phyloP scores from a whole-genome alignment of 805 yeast species.

The Lachancea mirantina region DNA sequence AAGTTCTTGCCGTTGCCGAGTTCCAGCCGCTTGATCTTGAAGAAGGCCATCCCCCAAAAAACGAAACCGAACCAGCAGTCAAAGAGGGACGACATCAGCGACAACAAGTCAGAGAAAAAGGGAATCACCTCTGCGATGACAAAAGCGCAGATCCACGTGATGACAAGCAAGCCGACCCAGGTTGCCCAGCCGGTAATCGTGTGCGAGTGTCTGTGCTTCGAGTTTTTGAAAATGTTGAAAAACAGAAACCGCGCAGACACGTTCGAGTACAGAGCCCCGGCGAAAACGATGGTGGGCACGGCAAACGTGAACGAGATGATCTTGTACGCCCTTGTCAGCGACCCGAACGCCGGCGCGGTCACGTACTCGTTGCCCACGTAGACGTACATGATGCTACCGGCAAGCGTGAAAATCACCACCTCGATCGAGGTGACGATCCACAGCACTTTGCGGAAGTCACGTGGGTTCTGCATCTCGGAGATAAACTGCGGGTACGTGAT shows the following conservation, averaged over 20 bases:
- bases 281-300: conserved; percentile 49
- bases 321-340: conserved; percentile 40
- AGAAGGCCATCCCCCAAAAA: conserved; percentile 55
- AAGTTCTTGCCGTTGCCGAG: conserved; percentile 27
- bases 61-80: conserved; percentile 63
- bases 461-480: conserved; percentile 50
- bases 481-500: conserved; percentile 57
- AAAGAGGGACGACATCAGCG: conserved; percentile 53
- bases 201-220: conserved; percentile 41
- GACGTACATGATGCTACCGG: conserved; percentile 53
- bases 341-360: conserved; percentile 55
- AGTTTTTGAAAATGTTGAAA: conserved; percentile 37
- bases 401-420: conserved; percentile 42
- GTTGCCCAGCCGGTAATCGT: conserved; percentile 46
- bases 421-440: conserved; percentile 46
- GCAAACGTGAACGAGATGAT: conserved; percentile 55
- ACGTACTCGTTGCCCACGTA: conserved; percentile 49
- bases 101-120: conserved; percentile 50
- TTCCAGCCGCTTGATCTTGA: conserved; percentile 38
- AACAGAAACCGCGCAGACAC: conserved; percentile 49
- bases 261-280: conserved; percentile 49
- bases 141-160: conserved; percentile 47
- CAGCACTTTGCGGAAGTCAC: conserved; percentile 51
- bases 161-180: conserved; percentile 41
- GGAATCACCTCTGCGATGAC: conserved; percentile 59